Evolutionary conservation across 2,329 filamentous ascomycete species (phyloP).

Genomic region (Aspergillus pseudonomiae): DNA sequence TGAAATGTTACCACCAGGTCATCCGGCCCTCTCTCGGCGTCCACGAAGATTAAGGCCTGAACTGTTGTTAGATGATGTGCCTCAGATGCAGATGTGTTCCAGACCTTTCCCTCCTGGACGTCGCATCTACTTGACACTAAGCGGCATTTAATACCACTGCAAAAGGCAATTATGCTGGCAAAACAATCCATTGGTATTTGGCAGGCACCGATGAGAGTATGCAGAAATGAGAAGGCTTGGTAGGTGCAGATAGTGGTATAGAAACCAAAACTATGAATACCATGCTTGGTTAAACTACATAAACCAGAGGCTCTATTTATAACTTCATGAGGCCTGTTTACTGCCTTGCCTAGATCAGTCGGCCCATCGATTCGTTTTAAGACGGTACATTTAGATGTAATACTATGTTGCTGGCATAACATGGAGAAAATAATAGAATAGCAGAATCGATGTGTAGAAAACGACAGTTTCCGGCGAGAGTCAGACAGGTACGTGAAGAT

Average conservation of each 20-base stretch:
- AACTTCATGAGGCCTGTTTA: background rate
- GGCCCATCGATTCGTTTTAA: too few relatives aligned
- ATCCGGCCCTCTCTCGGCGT: background rate
- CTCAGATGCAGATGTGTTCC: background rate
- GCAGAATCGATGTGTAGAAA: too few relatives aligned
- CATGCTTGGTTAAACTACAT: background rate
- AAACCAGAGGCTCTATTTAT: background rate
- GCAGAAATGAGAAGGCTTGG: background rate
- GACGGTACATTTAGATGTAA: too few relatives aligned
- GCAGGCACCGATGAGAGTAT: background rate
- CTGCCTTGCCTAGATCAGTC: background rate
- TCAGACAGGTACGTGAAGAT: too few relatives aligned
- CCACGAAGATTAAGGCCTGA: slow-evolving; percentile 1
- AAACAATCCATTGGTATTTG: background rate
- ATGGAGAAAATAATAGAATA: too few relatives aligned
- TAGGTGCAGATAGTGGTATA: background rate
- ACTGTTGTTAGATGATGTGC: background rate
- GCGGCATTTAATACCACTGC: background rate
- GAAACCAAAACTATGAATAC: background rate
- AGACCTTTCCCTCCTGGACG: background rate
- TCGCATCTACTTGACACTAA: background rate
- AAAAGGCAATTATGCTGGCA: background rate
- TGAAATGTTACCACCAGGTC: slow-evolving; percentile 1
- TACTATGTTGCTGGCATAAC: too few relatives aligned
- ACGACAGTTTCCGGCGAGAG: too few relatives aligned